Evolutionary conservation across 495 filamentous ascomycete species (phyloP).

Genomic region (Apiosordaria backusii): DNA sequence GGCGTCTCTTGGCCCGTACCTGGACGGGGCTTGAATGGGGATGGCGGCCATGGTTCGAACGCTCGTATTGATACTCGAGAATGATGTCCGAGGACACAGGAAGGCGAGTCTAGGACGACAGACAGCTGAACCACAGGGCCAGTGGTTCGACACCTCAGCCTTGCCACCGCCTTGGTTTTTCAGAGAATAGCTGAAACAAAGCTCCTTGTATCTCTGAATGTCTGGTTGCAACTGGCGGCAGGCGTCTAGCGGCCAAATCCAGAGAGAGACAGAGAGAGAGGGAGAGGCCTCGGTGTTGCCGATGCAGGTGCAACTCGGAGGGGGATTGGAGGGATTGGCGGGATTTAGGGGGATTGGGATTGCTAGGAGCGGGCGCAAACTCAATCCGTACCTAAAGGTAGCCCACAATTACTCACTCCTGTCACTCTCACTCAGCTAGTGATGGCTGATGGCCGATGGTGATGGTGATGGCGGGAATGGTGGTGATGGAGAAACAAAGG

Average conservation of each 20-base stretch:
- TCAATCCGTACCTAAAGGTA: constrained; percentile 9
- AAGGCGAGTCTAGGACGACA: not conserved
- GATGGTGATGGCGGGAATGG: not conserved
- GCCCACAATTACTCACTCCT: not conserved
- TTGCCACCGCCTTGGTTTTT: constrained; percentile 17
- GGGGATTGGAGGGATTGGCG: constrained; percentile 13
- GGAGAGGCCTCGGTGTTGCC: constrained; percentile 7
- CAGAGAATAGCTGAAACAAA: constrained; percentile 10
- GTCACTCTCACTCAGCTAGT: too few relatives aligned
- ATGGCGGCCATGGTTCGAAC: constrained; percentile 28
- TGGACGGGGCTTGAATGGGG: constrained; percentile 26
- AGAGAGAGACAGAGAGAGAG: not conserved
- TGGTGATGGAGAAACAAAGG: constrained; percentile 2
- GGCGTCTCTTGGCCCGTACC: constrained; percentile 21
- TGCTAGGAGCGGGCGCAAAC: not conserved
- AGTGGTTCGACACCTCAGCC: constrained; percentile 12
- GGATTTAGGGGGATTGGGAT: not conserved
- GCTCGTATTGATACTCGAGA: constrained; percentile 3
- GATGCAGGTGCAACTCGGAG: constrained; percentile 4
- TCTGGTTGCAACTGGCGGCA: not conserved
- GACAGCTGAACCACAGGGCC: constrained; percentile 18
- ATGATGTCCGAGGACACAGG: constrained; percentile 5
- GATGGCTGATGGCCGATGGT: too few relatives aligned
- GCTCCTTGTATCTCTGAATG: too few relatives aligned
- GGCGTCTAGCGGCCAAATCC: not conserved